These are phyloP conservation scores for Ceratonia siliqua DNA, from an alignment of 306 rosid species.

Conservation along the genomic window DNA sequence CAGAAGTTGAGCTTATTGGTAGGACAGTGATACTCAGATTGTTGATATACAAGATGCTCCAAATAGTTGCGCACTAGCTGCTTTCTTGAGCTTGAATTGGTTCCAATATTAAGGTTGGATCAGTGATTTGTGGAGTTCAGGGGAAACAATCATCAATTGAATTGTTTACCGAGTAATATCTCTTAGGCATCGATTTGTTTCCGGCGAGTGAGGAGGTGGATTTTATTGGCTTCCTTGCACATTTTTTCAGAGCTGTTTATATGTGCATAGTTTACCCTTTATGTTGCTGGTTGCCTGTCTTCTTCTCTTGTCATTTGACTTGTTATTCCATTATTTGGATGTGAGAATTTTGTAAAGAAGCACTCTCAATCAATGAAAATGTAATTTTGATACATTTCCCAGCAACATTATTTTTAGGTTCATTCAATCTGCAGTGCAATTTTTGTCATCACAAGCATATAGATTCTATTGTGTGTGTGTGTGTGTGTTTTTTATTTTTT, in stretches of 20 bases:
- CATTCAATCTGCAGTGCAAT: background rate
- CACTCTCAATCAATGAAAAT: background rate
- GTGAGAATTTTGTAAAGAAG: slow-evolving; percentile 43
- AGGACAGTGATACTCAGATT: background rate
- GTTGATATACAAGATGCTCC: slow-evolving; percentile 22
- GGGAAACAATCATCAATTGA: slow-evolving; percentile 16
- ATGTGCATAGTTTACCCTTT: slow-evolving; percentile 33
- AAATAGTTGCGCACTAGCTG: slow-evolving; percentile 32
- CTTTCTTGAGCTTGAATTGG: slow-evolving; percentile 30
- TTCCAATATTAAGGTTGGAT: slow-evolving; percentile 17
- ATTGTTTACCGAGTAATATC: slow-evolving; percentile 10
- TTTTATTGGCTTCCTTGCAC: slow-evolving; percentile 40
- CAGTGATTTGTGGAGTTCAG: slow-evolving; percentile 1
- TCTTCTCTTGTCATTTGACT: slow-evolving; percentile 22
- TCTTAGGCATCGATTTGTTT: slow-evolving; percentile 35
- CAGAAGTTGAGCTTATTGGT: slow-evolving; percentile 21
- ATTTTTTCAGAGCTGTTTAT: slow-evolving; percentile 28
- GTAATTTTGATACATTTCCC: too few species aligned
- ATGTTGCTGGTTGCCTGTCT: background rate
- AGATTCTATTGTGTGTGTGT: too few species aligned
- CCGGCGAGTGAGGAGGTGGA: slow-evolving; percentile 26
- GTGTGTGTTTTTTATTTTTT: too few species aligned
- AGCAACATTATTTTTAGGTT: too few species aligned
- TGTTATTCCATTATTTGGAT: slow-evolving; percentile 24
- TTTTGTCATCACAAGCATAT: too few species aligned